Evolutionary conservation across 2,329 filamentous ascomycete genomes (phyloP).

Genomic region (Fusarium setosum): DNA sequence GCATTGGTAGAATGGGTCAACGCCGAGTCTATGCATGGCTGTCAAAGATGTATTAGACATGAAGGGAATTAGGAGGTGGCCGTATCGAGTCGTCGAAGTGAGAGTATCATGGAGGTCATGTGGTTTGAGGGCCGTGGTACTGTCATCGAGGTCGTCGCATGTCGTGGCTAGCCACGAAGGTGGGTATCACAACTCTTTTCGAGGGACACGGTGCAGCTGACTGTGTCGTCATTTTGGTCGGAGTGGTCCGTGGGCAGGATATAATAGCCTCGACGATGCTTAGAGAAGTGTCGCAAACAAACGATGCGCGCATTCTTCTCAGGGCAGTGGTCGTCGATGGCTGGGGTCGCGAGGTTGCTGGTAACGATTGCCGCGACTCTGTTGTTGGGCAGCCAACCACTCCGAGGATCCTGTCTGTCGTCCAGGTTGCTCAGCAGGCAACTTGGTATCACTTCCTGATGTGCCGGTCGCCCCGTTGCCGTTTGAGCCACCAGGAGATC

Average conservation of each 20-base stretch:
- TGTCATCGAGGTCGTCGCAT: constrained; percentile 41
- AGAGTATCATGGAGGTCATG: constrained; percentile 40
- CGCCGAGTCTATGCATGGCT: constrained; percentile 50
- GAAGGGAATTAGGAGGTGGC: constrained; percentile 38
- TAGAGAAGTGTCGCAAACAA: constrained; percentile 24
- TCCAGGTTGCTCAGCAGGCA: constrained; percentile 69
- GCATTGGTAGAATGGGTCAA: constrained; percentile 40
- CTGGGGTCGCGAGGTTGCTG: constrained; percentile 60
- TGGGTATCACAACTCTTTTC: constrained; percentile 12
- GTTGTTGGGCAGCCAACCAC: constrained; percentile 62
- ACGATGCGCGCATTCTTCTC: constrained; percentile 33
- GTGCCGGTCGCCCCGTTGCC: constrained; percentile 34
- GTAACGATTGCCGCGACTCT: constrained; percentile 52
- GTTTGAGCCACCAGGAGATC: constrained; percentile 44
- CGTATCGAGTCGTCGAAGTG: constrained; percentile 40
- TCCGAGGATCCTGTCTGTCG: constrained; percentile 63
- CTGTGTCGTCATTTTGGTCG: constrained; percentile 5
- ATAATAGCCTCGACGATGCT: constrained; percentile 10
- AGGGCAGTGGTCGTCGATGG: constrained; percentile 52
- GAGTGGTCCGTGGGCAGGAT: neutral
- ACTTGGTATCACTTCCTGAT: constrained; percentile 66
- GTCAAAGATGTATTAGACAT: constrained; percentile 44
- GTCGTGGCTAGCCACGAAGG: constrained; percentile 31
- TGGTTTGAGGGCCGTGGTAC: constrained; percentile 31
- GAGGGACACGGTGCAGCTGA: neutral